Evolutionary conservation across 139 green algal genomes (phyloP).

Genomic region (Asterochloris erici): DNA sequence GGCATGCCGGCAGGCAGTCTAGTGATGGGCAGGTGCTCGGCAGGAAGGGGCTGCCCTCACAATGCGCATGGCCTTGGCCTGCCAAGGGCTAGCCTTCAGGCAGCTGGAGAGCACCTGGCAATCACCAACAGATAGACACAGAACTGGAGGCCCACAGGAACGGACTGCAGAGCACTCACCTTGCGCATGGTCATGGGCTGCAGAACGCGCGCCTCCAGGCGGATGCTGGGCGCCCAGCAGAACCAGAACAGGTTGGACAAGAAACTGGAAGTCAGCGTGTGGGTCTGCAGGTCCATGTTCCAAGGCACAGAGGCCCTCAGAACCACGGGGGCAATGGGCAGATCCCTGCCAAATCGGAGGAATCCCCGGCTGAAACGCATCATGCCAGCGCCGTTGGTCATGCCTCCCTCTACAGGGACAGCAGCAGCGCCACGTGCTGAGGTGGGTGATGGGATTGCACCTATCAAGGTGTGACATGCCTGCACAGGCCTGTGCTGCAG

Average conservation of each 20-base stretch:
- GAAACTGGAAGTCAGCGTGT: constrained; percentile 47
- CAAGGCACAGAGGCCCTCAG: constrained; percentile 27
- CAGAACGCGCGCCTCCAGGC: constrained; percentile 50
- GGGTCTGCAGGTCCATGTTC: constrained; percentile 29
- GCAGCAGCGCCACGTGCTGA: neutral
- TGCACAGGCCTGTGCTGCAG: too few species aligned
- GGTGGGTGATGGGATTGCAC: too few species aligned
- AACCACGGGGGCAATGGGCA: constrained; percentile 53
- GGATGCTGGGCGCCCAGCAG: constrained; percentile 37
- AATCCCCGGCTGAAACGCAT: constrained; percentile 57
- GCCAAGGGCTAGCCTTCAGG: neutral
- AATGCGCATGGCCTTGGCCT: neutral
- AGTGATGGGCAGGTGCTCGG: neutral
- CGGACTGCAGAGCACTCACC: neutral
- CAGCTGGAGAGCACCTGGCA: neutral
- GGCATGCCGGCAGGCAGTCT: neutral
- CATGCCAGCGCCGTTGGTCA: constrained; percentile 60
- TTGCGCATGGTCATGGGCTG: constrained; percentile 26
- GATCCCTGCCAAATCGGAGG: constrained; percentile 39
- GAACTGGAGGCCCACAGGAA: neutral
- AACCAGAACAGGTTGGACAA: constrained; percentile 53
- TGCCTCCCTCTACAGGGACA: constrained; percentile 43
- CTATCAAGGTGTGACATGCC: too few species aligned
- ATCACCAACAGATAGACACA: neutral
- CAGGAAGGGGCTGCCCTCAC: neutral